Percentiles rank a stretch among this genome's conserved stretches.
Conservation (phyloP, 78 protist species). For the Anaeramoeba ignava region DNA sequence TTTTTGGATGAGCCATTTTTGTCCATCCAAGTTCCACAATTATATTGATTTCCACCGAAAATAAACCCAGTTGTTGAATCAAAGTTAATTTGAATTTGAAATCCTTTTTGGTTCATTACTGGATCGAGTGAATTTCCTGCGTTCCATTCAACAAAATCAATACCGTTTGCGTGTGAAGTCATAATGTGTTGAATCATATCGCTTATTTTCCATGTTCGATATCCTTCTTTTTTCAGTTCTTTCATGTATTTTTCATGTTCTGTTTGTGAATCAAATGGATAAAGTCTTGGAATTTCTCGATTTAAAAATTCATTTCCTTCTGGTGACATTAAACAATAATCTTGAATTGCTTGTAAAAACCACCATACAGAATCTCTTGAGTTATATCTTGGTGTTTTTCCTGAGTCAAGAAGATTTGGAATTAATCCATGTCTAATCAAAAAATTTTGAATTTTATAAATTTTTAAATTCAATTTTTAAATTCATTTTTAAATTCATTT, state of each 20-base stretch:
- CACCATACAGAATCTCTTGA: slow-evolving; percentile 83
- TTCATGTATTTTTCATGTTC: not conserved
- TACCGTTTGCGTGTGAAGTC: slow-evolving; percentile 27
- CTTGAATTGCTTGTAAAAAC: slow-evolving; percentile 15
- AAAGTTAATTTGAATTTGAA: slow-evolving; percentile 33
- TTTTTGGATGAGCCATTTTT: slow-evolving; percentile 65
- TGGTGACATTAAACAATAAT: not conserved
- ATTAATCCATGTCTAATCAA: slow-evolving; percentile 69
- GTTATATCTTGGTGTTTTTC: slow-evolving; percentile 49
- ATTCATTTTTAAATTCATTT: too few species aligned
- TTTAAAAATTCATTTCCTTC: not conserved
- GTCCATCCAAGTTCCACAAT: slow-evolving; percentile 94
- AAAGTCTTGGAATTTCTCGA: not conserved
- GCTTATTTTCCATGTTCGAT: not conserved
- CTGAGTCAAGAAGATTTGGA: slow-evolving; percentile 77
- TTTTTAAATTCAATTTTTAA: too few species aligned
- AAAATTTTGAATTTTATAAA: too few species aligned
- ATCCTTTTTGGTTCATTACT: slow-evolving; percentile 62
- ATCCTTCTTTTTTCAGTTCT: not conserved
- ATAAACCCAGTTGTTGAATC: slow-evolving; percentile 32
- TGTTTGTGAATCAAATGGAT: not conserved
- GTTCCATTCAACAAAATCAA: slow-evolving; percentile 65
- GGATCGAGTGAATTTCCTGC: slow-evolving; percentile 73
- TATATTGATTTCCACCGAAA: slow-evolving; percentile 63
- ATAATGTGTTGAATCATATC: slow-evolving; percentile 9